Evolutionary conservation across 2,329 filamentous ascomycete genomes (phyloP).

Genomic region (Myotisia sp.): DNA sequence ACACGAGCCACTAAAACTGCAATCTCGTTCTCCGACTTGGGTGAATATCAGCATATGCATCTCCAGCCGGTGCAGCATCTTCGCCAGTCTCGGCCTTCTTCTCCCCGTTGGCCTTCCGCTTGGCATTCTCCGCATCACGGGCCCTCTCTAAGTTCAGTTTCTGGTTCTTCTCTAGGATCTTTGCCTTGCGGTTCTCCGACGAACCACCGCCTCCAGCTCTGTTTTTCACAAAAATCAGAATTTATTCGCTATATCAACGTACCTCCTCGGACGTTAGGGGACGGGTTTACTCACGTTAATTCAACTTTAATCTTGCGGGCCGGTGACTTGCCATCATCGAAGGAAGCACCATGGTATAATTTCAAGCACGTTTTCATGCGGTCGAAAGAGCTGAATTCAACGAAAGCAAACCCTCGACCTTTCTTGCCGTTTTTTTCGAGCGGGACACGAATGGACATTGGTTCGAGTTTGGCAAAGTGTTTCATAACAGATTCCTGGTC

Average conservation of each 20-base stretch:
- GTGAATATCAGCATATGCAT: slow-evolving; percentile 7
- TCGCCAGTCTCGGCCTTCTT: slow-evolving; percentile 3
- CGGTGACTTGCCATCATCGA: slow-evolving; percentile 42
- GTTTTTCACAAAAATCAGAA: slow-evolving; percentile 11
- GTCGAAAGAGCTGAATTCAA: slow-evolving; percentile 77
- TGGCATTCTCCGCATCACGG: slow-evolving; percentile 33
- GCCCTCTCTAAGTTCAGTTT: slow-evolving; percentile 60
- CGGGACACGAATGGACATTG: slow-evolving; percentile 56
- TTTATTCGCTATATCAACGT: slow-evolving; percentile 4
- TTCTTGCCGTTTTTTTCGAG: slow-evolving; percentile 50
- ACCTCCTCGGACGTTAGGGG: too few species aligned
- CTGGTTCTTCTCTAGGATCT: slow-evolving; percentile 73
- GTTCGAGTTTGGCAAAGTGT: slow-evolving; percentile 67
- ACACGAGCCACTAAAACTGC: too few species aligned
- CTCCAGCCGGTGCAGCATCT: slow-evolving; percentile 1
- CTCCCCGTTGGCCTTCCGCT: slow-evolving; percentile 23
- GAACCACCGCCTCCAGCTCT: slow-evolving; percentile 78
- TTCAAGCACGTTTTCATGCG: slow-evolving; percentile 87
- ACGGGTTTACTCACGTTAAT: slow-evolving; percentile 50
- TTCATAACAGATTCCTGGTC: slow-evolving; percentile 53
- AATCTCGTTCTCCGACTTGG: slow-evolving; percentile 9
- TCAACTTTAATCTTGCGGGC: slow-evolving; percentile 81
- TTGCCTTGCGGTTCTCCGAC: slow-evolving; percentile 54
- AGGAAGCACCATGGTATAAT: slow-evolving; percentile 74
- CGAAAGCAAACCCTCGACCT: slow-evolving; percentile 66